These are phyloP conservation scores for Lithospermum erythrorhizon DNA, from an alignment of 257 asterid genomes.

Conservation along the genomic window DNA sequence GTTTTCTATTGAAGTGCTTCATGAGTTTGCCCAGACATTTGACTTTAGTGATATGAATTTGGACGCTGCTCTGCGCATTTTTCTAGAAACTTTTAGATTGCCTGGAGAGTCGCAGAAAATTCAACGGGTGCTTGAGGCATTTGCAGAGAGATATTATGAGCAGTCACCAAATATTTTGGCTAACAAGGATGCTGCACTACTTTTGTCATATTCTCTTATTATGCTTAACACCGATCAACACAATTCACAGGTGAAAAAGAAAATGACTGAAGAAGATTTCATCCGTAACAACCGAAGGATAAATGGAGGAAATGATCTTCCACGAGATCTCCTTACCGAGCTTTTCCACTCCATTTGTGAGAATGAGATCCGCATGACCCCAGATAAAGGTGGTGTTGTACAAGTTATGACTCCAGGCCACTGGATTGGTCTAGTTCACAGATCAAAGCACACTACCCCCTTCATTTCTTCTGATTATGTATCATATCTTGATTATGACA, in stretches of 20 bases:
- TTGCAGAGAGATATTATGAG: constrained; percentile 77
- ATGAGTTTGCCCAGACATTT: constrained; percentile 70
- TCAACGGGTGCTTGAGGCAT: constrained; percentile 91
- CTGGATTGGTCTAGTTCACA: constrained; percentile 83
- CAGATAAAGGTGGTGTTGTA: constrained; percentile 51
- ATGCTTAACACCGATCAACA: constrained; percentile 94
- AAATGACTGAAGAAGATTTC: constrained; percentile 93
- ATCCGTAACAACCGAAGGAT: constrained; percentile 79
- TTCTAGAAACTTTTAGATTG: constrained; percentile 80
- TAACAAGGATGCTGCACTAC: constrained; percentile 80
- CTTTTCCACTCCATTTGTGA: constrained; percentile 74
- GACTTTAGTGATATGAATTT: constrained; percentile 66
- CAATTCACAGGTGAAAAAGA: constrained; percentile 86
- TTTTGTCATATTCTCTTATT: constrained; percentile 77
- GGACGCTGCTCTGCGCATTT: constrained; percentile 77
- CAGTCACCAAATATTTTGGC: constrained; percentile 70
- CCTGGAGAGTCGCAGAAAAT: constrained; percentile 98
- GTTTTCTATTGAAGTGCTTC: constrained; percentile 72
- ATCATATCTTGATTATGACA: constrained; percentile 61
- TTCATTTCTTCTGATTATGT: constrained; percentile 48
- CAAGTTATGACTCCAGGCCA: constrained; percentile 52
- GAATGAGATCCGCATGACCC: constrained; percentile 78
- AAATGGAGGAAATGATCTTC: constrained; percentile 88
- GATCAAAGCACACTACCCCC: constrained; percentile 53
- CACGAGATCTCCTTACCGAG: constrained; percentile 72